These are phyloP conservation scores for Ailanthus altissimus DNA, from an alignment of 345 rosid species.

Conservation along the genomic window DNA sequence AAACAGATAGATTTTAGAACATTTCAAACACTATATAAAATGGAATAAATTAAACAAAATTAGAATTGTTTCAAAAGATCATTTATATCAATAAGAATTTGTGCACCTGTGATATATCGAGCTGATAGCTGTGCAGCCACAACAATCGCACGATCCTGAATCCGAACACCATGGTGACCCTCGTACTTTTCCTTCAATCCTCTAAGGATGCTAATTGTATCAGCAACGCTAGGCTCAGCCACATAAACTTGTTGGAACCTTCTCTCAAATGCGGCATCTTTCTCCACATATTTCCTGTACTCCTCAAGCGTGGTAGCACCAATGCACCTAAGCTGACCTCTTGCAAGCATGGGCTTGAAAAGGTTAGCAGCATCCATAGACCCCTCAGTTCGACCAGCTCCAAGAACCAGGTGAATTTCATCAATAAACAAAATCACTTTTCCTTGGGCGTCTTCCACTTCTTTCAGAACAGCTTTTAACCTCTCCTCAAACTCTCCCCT, in stretches of 20 bases:
- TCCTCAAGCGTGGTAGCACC: conserved; percentile 95
- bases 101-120: conserved; percentile 78
- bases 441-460: conserved; percentile 93
- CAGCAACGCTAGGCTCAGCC: conserved; percentile 87
- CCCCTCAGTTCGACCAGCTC: conserved; percentile 90
- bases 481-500: conserved; percentile 92
- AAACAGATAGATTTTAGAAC: neutral
- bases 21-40: neutral
- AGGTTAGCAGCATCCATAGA: conserved; percentile 99
- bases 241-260: conserved; percentile 92
- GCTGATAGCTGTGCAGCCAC: conserved; percentile 90
- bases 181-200: conserved; percentile 93
- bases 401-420: conserved; percentile 94
- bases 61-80: neutral
- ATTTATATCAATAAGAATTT: neutral
- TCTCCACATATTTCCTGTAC: conserved; percentile 94
- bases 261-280: conserved; percentile 94
- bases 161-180: conserved; percentile 94
- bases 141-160: conserved; percentile 81
- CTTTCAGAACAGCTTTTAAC: conserved; percentile 80
- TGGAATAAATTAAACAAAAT: neutral
- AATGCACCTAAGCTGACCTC: conserved; percentile 91
- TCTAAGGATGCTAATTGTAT: conserved; percentile 81
- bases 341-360: conserved; percentile 93
- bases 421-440: conserved; percentile 92